Evolutionary conservation across 129 eudicot species (phyloP).

Genomic region (Erigeron canadensis): DNA sequence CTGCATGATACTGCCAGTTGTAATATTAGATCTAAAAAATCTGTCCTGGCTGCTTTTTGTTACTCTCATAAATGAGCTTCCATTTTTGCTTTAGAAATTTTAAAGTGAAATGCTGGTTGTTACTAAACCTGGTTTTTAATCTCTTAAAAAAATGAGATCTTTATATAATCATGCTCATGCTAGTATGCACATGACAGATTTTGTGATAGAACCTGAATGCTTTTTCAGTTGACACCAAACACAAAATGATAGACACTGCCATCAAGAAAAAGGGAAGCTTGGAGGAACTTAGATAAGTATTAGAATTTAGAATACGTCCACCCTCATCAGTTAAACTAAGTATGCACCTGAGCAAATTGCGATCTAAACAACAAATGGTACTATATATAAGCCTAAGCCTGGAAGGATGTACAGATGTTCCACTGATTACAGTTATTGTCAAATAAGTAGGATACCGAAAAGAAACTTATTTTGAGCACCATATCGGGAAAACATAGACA

Average conservation of each 20-base stretch:
- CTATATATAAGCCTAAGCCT: constrained; percentile 8
- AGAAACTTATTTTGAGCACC: constrained; percentile 11
- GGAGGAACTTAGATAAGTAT: no score
- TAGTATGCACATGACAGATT: neutral
- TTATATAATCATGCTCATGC: neutral
- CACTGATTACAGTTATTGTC: constrained; percentile 8
- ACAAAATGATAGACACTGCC: neutral
- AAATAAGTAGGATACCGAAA: neutral
- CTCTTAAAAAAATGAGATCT: no score
- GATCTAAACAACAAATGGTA: constrained; percentile 1
- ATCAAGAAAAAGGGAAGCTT: no score
- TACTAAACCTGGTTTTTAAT: no score
- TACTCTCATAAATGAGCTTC: no score
- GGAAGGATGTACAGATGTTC: neutral
- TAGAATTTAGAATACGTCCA: neutral
- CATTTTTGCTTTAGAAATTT: no score
- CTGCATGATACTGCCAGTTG: neutral
- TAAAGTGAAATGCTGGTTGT: no score
- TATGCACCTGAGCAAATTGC: neutral
- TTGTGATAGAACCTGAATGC: neutral
- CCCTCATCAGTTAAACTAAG: constrained; percentile 9
- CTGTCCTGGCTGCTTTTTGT: no score
- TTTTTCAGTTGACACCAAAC: constrained; percentile 12
- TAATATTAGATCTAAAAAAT: neutral
- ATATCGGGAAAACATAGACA: constrained; percentile 8